These are phyloP conservation scores for Umbelopsis sp. DNA, from an alignment of 192 early-diverging fungal genomes.

Conservation along the genomic window DNA sequence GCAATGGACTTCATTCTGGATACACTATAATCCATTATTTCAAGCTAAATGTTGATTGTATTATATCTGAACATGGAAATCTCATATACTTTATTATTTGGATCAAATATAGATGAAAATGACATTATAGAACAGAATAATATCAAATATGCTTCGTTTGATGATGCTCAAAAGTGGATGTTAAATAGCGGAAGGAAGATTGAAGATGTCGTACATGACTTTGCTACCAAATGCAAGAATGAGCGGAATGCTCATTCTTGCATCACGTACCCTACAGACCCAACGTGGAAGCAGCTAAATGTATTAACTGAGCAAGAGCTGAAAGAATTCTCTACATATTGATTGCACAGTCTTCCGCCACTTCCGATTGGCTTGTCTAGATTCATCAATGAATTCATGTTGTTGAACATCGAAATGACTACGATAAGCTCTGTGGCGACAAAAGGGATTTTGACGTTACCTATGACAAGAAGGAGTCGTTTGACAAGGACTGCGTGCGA, in stretches of 20 bases:
- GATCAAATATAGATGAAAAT: not conserved
- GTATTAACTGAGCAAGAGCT: not conserved
- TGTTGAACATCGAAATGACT: not conserved
- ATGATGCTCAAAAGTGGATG: not conserved
- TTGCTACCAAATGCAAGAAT: not conserved
- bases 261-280: not conserved
- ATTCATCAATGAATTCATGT: not conserved
- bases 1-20: too few species aligned
- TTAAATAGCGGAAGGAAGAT: not conserved
- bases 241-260: not conserved
- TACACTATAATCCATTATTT: too few species aligned
- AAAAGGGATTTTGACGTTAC: not conserved
- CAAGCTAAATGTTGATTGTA: too few species aligned
- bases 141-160: not conserved
- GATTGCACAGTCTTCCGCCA: too few species aligned
- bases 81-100: too few species aligned
- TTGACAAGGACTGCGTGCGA: not conserved
- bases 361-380: too few species aligned
- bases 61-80: too few species aligned
- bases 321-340: not conserved
- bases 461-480: not conserved
- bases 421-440: not conserved
- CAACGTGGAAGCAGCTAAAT: not conserved
- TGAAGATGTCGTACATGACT: not conserved
- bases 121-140: not conserved